phyloP scores from a whole-genome alignment of 2,329 filamentous ascomycete genomes.

The Nemania sp. region DNA sequence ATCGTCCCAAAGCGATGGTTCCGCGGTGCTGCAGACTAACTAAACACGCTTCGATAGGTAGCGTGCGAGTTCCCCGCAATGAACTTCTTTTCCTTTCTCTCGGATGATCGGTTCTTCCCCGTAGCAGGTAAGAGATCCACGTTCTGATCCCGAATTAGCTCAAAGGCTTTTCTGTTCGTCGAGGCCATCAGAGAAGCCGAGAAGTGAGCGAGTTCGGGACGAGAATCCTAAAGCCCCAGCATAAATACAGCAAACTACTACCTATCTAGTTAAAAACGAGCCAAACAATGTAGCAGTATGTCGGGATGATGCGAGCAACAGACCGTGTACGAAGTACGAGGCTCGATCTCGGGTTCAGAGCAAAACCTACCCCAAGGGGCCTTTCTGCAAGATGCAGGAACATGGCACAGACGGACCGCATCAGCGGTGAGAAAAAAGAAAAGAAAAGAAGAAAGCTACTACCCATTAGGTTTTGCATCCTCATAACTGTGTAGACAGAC shows the following conservation, averaged over 20 bases:
- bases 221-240: background rate
- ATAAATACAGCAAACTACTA: too few relatives aligned
- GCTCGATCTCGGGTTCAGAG: background rate
- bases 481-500: too few relatives aligned
- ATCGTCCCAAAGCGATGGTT: background rate
- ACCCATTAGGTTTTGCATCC: too few relatives aligned
- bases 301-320: constrained; percentile 9
- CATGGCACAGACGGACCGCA: constrained; percentile 15
- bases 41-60: too few relatives aligned
- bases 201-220: background rate
- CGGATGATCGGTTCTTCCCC: constrained; percentile 18
- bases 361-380: background rate
- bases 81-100: constrained; percentile 3
- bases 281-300: constrained; percentile 2
- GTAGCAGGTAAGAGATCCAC: background rate
- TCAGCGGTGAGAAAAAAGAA: constrained; percentile 21
- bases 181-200: background rate
- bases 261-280: background rate
- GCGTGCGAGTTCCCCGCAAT: constrained; percentile 12
- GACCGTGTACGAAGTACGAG: background rate
- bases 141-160: background rate
- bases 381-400: constrained; percentile 21
- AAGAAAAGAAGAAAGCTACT: background rate
- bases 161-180: background rate
- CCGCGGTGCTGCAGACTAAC: too few relatives aligned